A percentile compares a stretch with the other conserved stretches of the same genome.
phyloP scores from a whole-genome alignment of 768 basidiomycete species.

The Thelephora ganbajun region DNA sequence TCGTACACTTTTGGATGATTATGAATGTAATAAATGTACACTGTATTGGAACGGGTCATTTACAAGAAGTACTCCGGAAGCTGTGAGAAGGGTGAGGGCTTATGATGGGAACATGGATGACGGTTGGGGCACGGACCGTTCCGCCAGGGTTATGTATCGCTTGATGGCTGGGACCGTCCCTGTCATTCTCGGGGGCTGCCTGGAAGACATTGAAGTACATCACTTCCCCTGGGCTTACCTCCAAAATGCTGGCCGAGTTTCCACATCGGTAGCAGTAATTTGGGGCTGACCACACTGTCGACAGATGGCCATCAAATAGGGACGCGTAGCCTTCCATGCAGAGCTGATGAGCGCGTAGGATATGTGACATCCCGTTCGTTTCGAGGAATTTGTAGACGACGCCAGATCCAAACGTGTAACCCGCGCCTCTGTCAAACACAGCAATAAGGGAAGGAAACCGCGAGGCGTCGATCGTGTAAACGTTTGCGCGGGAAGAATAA shows the following conservation, averaged over 20 bases:
- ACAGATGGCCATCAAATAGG: constrained; percentile 89
- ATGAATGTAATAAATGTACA: constrained; percentile 5
- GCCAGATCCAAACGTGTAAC: constrained; percentile 96
- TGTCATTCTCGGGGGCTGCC: constrained; percentile 95
- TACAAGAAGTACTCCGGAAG: constrained; percentile 72
- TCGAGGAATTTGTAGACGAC: constrained; percentile 97
- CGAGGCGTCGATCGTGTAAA: background rate
- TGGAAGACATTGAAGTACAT: constrained; percentile 98
- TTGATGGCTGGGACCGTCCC: constrained; percentile 78
- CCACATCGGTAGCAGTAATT: constrained; percentile 99
- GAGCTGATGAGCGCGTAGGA: constrained; percentile 93
- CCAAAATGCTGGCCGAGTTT: constrained; percentile 91
- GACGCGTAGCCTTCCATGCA: constrained; percentile 99
- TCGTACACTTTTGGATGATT: constrained; percentile 6
- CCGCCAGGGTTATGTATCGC: constrained; percentile 54
- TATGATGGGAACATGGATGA: background rate
- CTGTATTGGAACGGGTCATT: constrained; percentile 1
- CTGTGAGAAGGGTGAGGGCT: constrained; percentile 21
- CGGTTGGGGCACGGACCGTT: constrained; percentile 33
- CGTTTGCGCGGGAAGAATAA: background rate
- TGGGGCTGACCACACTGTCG: constrained; percentile 97
- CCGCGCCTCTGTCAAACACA: constrained; percentile 60
- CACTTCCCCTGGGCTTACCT: constrained; percentile 78
- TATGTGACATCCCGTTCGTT: constrained; percentile 93
- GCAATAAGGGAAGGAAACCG: background rate